These are phyloP conservation scores for Diutina pseudorugosa DNA, from an alignment of 1,139 yeast genomes.

Conservation along the genomic window DNA sequence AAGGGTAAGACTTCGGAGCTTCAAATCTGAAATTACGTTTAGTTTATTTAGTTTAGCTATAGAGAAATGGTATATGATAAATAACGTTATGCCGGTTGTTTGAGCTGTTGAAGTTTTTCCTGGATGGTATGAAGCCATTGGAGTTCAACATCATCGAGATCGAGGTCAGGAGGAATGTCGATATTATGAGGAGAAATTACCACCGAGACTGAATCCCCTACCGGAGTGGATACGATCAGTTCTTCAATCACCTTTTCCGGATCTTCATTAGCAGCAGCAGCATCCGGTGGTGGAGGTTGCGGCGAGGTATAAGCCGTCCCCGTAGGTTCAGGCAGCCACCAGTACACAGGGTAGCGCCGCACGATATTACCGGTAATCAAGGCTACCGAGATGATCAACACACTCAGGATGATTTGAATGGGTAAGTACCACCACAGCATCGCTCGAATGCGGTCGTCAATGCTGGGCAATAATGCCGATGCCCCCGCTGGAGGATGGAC, in stretches of 20 bases:
- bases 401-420: constrained; percentile 38
- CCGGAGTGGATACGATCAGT: no score
- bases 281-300: neutral
- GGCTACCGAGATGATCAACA: constrained; percentile 41
- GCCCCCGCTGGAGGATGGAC: constrained; percentile 75
- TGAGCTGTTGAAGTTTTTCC: neutral
- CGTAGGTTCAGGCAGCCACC: constrained; percentile 32
- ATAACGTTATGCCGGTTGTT: neutral
- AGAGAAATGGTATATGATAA: neutral
- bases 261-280: neutral
- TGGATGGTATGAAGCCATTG: neutral
- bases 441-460: constrained; percentile 30
- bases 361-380: constrained; percentile 44
- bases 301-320: neutral
- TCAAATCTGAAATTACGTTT: constrained; percentile 11
- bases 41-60: neutral
- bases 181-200: neutral
- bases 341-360: constrained; percentile 44
- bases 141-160: neutral
- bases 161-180: neutral
- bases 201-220: neutral
- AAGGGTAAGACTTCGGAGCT: constrained; percentile 33
- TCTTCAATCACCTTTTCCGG: neutral
- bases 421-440: constrained; percentile 67
- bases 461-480: constrained; percentile 47